Evolutionary conservation across 176 grass and related monocot genomes (phyloP), one percentile per base, ranked within the genome.

Genomic region (Otatea glauca): DNA sequence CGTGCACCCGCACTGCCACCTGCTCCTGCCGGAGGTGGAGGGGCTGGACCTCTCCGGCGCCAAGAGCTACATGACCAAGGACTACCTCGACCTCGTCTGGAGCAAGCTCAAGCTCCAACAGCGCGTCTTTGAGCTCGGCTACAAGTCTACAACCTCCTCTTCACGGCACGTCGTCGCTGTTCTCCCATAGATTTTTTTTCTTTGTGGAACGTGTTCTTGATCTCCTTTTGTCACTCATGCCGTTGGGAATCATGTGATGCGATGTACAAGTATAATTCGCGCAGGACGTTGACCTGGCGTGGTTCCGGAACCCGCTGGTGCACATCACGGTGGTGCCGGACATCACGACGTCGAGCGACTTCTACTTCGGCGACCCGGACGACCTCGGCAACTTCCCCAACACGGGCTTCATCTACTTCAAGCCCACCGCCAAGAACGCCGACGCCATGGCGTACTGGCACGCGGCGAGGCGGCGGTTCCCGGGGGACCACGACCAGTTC

Each of bases 381-480:
- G 82, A 84, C 81, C 78, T 98, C 12, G 83, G 93, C 3, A 98
- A 98, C 75, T 92, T 23, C 78, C 95, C 95, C 0, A 98, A 94
- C 89, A 95, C 89, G 1, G 95, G 95, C 20, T 98, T 98, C 89
- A 95, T 93, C 74, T 95, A 93, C 79, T 91, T 95, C 82, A 94
- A 92, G 87, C 77, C 91, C 74, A 90, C 87, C 54, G 45, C 82
- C 6, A 32, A 66, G 24, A 95, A 82, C 82, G 82, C 74, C 8
- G 81, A 81, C 63, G 93, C 92, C 83, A 95, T 93, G 91, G 88
- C 92, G 0, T 92, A 98, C 65, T 98, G 95, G 95, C 91, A 93
- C 82, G 84, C 74, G 6, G 84, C 92, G 12, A 51, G 95, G 66
- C 61, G 42, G 5, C 77, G 85, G n/a, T 94, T 88, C 45, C 91